Conservation (phyloP, 805 yeast species). For the Cyberlindnera xishuangbannaensis region DNA sequence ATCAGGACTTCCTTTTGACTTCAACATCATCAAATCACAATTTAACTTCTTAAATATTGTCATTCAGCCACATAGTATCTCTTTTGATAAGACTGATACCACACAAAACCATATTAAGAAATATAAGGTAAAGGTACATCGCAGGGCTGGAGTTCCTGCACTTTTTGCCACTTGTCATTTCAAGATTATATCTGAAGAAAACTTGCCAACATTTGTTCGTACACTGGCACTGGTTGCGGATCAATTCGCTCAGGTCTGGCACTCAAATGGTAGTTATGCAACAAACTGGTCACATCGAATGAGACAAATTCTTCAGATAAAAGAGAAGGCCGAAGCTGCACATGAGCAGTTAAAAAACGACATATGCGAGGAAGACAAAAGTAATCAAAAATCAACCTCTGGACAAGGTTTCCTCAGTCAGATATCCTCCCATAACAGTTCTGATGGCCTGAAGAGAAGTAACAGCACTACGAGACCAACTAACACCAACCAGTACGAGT, state of each 20-base stretch:
- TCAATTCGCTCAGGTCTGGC: constrained; percentile 75
- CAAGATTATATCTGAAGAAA: constrained; percentile 57
- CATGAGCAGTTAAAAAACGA: constrained; percentile 12
- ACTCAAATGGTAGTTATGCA: constrained; percentile 47
- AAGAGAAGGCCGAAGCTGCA: constrained; percentile 24
- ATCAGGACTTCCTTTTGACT: constrained; percentile 58
- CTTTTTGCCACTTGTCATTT: constrained; percentile 71
- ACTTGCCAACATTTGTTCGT: constrained; percentile 59
- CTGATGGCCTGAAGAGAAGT: constrained; percentile 9
- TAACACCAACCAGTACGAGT: constrained; percentile 19
- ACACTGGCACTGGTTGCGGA: constrained; percentile 60
- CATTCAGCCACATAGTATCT: constrained; percentile 52
- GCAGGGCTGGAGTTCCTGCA: constrained; percentile 70
- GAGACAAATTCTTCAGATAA: constrained; percentile 41
- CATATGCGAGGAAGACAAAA: constrained; percentile 5
- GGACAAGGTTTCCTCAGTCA: constrained; percentile 24
- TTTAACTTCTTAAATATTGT: constrained; percentile 81
- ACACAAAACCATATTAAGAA: constrained; percentile 26
- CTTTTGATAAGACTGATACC: constrained; percentile 13
- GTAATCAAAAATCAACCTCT: constrained; percentile 10
- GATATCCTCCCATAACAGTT: constrained; percentile 7
- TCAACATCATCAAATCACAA: constrained; percentile 67
- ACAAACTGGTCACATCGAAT: constrained; percentile 67
- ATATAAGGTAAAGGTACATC: constrained; percentile 58
- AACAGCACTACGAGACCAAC: constrained; percentile 13